Evolutionary conservation across 1,139 yeast species (phyloP).

Genomic region (Sugiyamaella novakii): DNA sequence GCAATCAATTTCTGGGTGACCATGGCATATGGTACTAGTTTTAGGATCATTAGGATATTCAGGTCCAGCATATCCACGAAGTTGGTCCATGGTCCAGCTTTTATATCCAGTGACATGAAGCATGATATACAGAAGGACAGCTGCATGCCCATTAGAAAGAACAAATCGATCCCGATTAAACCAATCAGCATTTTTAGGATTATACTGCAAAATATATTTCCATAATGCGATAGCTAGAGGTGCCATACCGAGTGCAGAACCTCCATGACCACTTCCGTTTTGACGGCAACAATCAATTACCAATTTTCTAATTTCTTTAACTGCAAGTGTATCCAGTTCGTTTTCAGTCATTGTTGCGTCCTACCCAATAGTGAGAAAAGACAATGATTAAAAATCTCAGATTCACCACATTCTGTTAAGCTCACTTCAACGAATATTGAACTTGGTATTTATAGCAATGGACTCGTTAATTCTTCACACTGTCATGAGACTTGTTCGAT

Average conservation of each 20-base stretch:
- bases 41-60: constrained; percentile 13
- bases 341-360: too few species aligned
- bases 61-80: constrained; percentile 29
- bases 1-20: constrained; percentile 47
- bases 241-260: constrained; percentile 48
- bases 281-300: constrained; percentile 23
- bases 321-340: background rate
- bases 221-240: constrained; percentile 45
- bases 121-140: background rate
- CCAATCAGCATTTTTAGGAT: constrained; percentile 44
- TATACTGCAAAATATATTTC: constrained; percentile 40
- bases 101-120: constrained; percentile 37
- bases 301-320: constrained; percentile 19
- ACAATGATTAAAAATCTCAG: too few species aligned
- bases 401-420: too few species aligned
- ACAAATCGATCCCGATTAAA: constrained; percentile 44
- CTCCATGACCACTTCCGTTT: constrained; percentile 41
- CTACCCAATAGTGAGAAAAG: too few species aligned
- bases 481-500: too few species aligned
- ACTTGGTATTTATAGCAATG: too few species aligned
- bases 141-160: constrained; percentile 21
- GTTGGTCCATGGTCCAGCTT: constrained; percentile 40
- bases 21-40: constrained; percentile 36
- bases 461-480: too few species aligned
- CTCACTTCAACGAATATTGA: too few species aligned